Conservation (phyloP, 2,329 filamentous ascomycete species). For the Lecanosticta acicola region DNA sequence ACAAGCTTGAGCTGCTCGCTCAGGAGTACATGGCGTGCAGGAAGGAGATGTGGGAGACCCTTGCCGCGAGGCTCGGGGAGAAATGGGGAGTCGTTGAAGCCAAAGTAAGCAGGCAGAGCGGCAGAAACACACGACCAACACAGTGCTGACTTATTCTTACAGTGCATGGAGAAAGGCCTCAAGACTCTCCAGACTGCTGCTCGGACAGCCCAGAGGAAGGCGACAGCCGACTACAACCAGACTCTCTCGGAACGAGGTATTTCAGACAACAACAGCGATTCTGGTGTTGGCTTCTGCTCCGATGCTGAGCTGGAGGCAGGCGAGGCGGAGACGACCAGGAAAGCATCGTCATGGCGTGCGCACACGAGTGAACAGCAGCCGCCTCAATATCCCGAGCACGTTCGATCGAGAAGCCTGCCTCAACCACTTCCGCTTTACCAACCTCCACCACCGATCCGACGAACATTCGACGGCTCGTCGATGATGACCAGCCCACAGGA, state of each 20-base stretch:
- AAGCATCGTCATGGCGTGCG: conserved; percentile 25
- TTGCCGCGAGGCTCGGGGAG: conserved; percentile 58
- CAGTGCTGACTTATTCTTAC: conserved; percentile 11
- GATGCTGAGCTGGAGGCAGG: conserved; percentile 41
- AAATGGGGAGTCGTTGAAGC: conserved; percentile 66
- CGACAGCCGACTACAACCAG: conserved; percentile 41
- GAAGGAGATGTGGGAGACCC: conserved; percentile 72
- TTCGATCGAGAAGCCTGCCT: conserved; percentile 30
- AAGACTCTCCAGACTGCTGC: conserved; percentile 71
- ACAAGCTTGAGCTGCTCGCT: conserved; percentile 68
- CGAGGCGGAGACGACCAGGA: conserved; percentile 16
- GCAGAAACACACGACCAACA: conserved; percentile 31
- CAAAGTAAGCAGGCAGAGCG: conserved; percentile 58
- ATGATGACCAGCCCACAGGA: conserved; percentile 18
- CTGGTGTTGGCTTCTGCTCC: conserved; percentile 55
- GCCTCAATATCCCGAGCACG: conserved; percentile 14
- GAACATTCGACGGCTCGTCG: conserved; percentile 13
- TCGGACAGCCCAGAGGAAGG: conserved; percentile 60
- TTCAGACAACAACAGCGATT: conserved; percentile 56
- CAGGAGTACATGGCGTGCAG: conserved; percentile 74
- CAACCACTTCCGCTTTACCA: conserved; percentile 33
- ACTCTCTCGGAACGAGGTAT: conserved; percentile 33
- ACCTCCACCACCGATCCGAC: conserved; percentile 27
- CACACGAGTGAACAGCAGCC: conserved; percentile 14
- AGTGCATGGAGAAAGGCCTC: conserved; percentile 80